Evolutionary conservation across 257 asterid genomes (phyloP), one percentile per base, ranked within the genome.

Genomic region (Penstemon newberryi): DNA sequence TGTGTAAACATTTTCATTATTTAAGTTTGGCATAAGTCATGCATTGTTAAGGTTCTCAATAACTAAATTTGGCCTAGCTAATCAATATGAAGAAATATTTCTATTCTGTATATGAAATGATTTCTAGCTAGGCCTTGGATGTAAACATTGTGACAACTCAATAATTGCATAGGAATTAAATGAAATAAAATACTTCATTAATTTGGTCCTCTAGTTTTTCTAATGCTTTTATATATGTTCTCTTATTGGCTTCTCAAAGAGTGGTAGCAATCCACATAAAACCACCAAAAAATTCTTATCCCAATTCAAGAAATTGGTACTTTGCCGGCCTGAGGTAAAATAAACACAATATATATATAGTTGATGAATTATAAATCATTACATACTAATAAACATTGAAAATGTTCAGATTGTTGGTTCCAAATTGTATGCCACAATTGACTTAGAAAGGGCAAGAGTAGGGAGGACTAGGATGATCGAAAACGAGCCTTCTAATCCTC

Each of bases 381-480:
- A 3, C 50, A 4, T 40, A 41, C 10, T 44, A 3, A 37, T 55
- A n/a, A n/a, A 7, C 39, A 19, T 25, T 2, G 33, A 13, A 12
- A 7, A 33, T 50, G 59, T 54, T 1, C 80, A 90, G 98, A 68
- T 82, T 55, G 80, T 75, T 13, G 90, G 90, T 36, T 72, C 86
- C 9, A 76, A 76, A 60, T 44, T 88, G 42, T 93, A 90, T 57
- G 95, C 97, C 38, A 85, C 97, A 6, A 75, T 93, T 4, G 97
- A 93, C 58, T 66, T 93, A 10, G 90, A 83, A 55, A 71, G 83
- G 73, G 97, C 95, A 0, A 73, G 97, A 45, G 94, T 81, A 0
- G 98, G 82, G 7, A 56, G 97, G 63, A 90, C 98, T 1, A 74
- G 88, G 66, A 56, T 77, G 76, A 64, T 82, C 4, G 66, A 65